These are phyloP conservation scores for Ophiocytium majus DNA, from an alignment of 352 stramenopile species.

Conservation along the genomic window DNA sequence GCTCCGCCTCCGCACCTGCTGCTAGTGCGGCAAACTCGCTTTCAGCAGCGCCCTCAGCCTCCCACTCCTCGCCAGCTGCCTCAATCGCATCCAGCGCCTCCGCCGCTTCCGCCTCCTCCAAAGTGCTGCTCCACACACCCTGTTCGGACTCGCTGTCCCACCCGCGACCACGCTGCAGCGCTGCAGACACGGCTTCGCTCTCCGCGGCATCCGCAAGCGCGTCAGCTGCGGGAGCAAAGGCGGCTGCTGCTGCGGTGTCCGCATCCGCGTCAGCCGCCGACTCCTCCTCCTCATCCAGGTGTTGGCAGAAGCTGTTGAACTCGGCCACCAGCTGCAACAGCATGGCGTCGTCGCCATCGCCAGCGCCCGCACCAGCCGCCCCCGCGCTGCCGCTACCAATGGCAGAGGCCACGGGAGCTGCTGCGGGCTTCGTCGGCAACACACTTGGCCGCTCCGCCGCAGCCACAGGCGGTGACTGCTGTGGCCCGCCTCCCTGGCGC, in stretches of 20 bases:
- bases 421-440: too few species aligned
- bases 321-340: conserved; percentile 10
- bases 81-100: too few species aligned
- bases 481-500: neutral
- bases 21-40: too few species aligned
- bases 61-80: too few species aligned
- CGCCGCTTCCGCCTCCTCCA: too few species aligned
- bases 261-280: neutral
- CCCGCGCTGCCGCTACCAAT: neutral
- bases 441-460: too few species aligned
- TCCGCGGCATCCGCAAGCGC: conserved; percentile 7
- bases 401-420: neutral
- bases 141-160: too few species aligned
- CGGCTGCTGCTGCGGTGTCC: neutral
- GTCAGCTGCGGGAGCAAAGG: neutral
- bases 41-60: too few species aligned
- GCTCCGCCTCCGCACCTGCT: too few species aligned
- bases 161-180: too few species aligned
- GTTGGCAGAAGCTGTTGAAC: conserved; percentile 12
- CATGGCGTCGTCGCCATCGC: neutral
- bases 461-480: too few species aligned
- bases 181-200: neutral
- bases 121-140: too few species aligned
- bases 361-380: neutral
- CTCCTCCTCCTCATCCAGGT: neutral